Percentiles rank a stretch among this genome's conserved stretches.
Conservation (phyloP, 768 basidiomycete species). For the Tephrocybe rancida region DNA sequence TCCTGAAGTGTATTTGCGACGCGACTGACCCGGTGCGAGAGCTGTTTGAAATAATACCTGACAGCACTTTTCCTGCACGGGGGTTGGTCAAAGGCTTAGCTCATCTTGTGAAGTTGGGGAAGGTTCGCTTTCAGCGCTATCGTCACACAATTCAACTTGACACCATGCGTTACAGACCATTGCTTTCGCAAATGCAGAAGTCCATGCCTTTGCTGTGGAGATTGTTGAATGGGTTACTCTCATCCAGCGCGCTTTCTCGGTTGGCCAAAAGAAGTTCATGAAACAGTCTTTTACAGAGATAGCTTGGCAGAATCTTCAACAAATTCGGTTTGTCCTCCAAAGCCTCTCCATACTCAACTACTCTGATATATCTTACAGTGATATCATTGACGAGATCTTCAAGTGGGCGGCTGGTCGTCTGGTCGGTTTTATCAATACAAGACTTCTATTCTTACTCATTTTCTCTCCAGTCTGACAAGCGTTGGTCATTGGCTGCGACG, state of each 20-base stretch:
- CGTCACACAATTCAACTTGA: neutral
- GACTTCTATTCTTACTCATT: neutral
- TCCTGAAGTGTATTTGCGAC: constrained; percentile 3
- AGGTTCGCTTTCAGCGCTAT: neutral
- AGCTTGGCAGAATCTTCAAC: constrained; percentile 9
- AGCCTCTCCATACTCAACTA: neutral
- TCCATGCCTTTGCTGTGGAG: neutral
- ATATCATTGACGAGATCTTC: constrained; percentile 15
- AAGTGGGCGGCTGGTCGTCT: constrained; percentile 8
- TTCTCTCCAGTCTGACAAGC: neutral
- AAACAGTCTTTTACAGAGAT: neutral
- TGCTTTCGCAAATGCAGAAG: neutral
- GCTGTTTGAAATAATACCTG: constrained; percentile 17
- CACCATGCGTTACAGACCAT: neutral
- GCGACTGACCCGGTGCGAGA: constrained; percentile 7
- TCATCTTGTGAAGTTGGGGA: constrained; percentile 13
- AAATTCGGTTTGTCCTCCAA: constrained; percentile 14
- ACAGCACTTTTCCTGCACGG: constrained; percentile 16
- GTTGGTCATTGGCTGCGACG: neutral
- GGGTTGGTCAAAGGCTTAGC: constrained; percentile 16
- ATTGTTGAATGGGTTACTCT: constrained; percentile 3
- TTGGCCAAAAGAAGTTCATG: neutral
- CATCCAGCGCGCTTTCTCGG: neutral
- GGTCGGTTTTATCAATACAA: neutral
- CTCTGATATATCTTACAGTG: neutral